Evolutionary conservation across 2,329 filamentous ascomycete species (phyloP).

Genomic region (Fusarium verticillioides): DNA sequence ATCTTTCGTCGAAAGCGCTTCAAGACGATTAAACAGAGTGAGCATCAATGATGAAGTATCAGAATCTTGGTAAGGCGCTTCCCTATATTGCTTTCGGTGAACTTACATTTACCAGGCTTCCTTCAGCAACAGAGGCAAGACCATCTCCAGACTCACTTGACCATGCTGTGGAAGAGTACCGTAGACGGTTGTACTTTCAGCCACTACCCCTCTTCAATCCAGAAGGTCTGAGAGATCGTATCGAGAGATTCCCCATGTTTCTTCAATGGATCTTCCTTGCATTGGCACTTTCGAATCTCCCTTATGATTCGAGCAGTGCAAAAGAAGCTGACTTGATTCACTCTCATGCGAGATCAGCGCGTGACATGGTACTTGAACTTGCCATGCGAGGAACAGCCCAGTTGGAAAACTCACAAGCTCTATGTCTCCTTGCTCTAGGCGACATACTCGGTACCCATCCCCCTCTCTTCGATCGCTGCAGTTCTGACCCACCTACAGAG

Average conservation of each 20-base stretch:
- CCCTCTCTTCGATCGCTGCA: rapidly evolving
- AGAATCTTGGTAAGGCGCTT: background rate
- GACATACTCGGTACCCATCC: slow-evolving; percentile 14
- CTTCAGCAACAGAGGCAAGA: background rate
- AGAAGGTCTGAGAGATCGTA: background rate
- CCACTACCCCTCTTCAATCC: slow-evolving; percentile 34
- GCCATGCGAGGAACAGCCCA: slow-evolving; percentile 30
- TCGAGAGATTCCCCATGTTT: slow-evolving; percentile 19
- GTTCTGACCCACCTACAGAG: background rate
- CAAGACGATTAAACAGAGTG: background rate
- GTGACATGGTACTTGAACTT: slow-evolving; percentile 16
- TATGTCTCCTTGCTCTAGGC: slow-evolving; percentile 12
- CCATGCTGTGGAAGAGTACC: slow-evolving; percentile 27
- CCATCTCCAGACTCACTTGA: slow-evolving; percentile 18
- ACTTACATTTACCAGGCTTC: background rate
- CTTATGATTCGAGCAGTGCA: slow-evolving; percentile 18
- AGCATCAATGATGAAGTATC: background rate
- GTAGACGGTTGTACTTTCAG: slow-evolving; percentile 35
- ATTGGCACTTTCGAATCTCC: slow-evolving; percentile 10
- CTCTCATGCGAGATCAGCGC: slow-evolving; percentile 8
- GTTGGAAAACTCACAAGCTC: slow-evolving; percentile 20
- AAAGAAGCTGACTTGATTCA: slow-evolving; percentile 27
- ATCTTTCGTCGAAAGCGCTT: background rate
- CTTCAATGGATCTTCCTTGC: slow-evolving; percentile 33
- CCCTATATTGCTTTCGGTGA: too few relatives aligned